Conservation (phyloP, 352 stramenopile species). For the Globisporangium radiosum region DNA sequence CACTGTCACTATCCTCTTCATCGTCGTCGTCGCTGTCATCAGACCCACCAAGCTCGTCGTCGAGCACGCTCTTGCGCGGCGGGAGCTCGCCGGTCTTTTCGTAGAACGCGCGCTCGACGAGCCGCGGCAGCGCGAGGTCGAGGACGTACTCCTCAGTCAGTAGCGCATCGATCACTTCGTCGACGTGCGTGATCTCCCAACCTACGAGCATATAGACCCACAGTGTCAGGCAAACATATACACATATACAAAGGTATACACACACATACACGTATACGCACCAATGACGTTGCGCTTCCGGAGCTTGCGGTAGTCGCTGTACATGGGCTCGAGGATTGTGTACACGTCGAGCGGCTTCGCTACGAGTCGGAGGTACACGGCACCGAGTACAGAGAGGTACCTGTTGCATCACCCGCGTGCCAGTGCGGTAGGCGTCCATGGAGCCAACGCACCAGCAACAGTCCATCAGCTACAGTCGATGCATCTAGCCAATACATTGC, state of each 20-base stretch:
- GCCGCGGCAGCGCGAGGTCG: slow-evolving; percentile 91
- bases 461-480: no score
- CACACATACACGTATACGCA: slow-evolving; percentile 5
- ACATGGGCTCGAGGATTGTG: slow-evolving; percentile 92
- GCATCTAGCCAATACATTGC: no score
- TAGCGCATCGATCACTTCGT: slow-evolving; percentile 95
- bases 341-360: slow-evolving; percentile 91
- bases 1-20: slow-evolving; percentile 13
- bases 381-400: slow-evolving; percentile 93
- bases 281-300: slow-evolving; percentile 75
- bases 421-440: no score
- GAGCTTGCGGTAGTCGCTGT: slow-evolving; percentile 95
- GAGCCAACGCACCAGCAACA: no score
- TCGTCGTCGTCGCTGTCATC: slow-evolving; percentile 13
- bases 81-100: slow-evolving; percentile 68
- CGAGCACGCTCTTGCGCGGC: slow-evolving; percentile 57
- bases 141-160: slow-evolving; percentile 90
- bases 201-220: slow-evolving; percentile 18
- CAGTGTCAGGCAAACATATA: background rate
- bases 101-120: slow-evolving; percentile 85
- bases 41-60: slow-evolving; percentile 60
- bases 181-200: slow-evolving; percentile 93
- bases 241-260: no score
- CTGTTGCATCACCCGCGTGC: slow-evolving; percentile 8
- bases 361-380: slow-evolving; percentile 96